Base-by-base conservation (phyloP, 2,329 filamentous ascomycete genomes). In the Microdochium trichocladiopsis region DNA sequence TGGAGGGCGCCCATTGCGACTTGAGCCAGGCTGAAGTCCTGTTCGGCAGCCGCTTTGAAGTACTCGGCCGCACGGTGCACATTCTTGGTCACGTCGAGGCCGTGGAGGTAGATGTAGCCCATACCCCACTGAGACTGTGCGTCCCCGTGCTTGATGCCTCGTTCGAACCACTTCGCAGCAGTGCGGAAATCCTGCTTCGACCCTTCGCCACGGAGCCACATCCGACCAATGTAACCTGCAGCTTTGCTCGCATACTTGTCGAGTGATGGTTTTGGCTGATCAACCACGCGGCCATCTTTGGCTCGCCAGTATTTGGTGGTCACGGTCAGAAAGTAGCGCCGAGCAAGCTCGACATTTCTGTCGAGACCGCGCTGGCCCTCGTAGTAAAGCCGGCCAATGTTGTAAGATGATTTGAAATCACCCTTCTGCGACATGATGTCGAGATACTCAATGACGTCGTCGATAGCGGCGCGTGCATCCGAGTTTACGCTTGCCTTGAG, bases 401-500 rank as follows among this genome's bases (percentile, higher is more conserved):
- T 92, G 62, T 92, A 91, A 0, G 90, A 93, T 1, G 92, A 90
- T 65, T 89, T 91, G 52, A 90, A 82, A 63, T 96, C 90, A 11
- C 92, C 91, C 66, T 95, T 95, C 55, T 92, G 84, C 5, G 90
- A 90, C 78, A 95, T 87, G 43, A 96, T 77, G 61, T 96, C 90
- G 58, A 96, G 76, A 61, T 96, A 99, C 66, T 99, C 94, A 54
- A 99, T 83, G 16, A 97, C 88, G 67, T 99, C 93, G 61, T 95
- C 91, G 53, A 96, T 82, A 16, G 90, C 88, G 1, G 91, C 90
- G 61, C 95, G 87, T 1, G 87, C 83, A 63, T 94, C 88, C 2
- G 90, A 89, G 57, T 87, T 86, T 1, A 85, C 79, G 52, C 84
- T 83, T 21, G 84, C 82, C 56, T 85, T 84, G 61, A 86, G 80